Percentiles rank a stretch among this genome's conserved stretches.
Evolutionary conservation across 1,284 basidiomycete species (phyloP).

Genomic region (Trametes hirsuta): DNA sequence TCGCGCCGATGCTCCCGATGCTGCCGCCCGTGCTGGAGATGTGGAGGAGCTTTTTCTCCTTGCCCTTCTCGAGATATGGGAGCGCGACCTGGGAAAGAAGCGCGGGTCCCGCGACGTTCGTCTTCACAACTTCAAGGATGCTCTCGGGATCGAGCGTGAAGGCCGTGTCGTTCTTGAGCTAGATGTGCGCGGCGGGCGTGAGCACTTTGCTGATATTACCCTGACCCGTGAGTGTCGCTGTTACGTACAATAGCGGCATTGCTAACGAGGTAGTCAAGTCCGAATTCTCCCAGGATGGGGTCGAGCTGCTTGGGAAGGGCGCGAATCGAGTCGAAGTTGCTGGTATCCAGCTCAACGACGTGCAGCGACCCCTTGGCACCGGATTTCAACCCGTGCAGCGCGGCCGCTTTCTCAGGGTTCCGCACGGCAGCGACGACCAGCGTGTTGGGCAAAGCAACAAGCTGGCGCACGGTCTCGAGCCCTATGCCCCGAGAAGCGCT

Average conservation of each 20-base stretch:
- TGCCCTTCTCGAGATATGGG: background rate
- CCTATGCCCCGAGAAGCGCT: constrained; percentile 45
- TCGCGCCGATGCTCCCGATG: background rate
- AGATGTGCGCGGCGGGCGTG: background rate
- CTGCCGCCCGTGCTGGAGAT: background rate
- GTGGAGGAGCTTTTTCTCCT: background rate
- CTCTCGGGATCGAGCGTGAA: background rate
- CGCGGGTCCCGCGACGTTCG: background rate
- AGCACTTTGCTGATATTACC: background rate
- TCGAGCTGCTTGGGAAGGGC: background rate
- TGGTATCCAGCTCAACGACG: constrained; percentile 36
- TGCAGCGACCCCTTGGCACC: constrained; percentile 35
- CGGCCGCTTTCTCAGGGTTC: constrained; percentile 35
- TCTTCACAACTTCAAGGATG: background rate
- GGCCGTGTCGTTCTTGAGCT: background rate
- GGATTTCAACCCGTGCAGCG: constrained; percentile 31
- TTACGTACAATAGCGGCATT: constrained; percentile 40
- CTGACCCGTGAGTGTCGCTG: no score
- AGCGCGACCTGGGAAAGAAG: background rate
- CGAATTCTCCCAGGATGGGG: constrained; percentile 17
- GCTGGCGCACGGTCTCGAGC: constrained; percentile 41
- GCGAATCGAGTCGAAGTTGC: constrained; percentile 18
- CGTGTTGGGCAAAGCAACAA: constrained; percentile 36
- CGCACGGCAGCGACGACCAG: constrained; percentile 44
- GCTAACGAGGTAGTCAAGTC: constrained; percentile 44